Percentiles rank a stretch among this genome's conserved stretches.
phyloP scores from a whole-genome alignment of 108 stramenopile species.

The Skeletonema menzelii region DNA sequence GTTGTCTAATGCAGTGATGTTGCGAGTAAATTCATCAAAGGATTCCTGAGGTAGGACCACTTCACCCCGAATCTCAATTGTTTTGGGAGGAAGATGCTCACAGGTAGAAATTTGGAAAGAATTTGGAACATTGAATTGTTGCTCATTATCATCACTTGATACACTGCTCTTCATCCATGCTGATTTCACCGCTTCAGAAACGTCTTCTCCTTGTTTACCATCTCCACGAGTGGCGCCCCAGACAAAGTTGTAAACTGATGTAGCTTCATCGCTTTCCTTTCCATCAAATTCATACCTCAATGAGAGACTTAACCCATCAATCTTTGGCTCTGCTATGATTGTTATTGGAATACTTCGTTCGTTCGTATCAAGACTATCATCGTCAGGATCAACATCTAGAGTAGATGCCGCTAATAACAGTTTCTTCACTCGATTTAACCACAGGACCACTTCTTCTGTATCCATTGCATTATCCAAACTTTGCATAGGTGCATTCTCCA shows the following conservation, averaged over 20 bases:
- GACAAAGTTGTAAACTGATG: conserved; percentile 40
- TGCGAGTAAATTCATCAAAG: conserved; percentile 45
- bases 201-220: conserved; percentile 81
- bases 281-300: conserved; percentile 63
- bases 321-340: conserved; percentile 90
- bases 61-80: conserved; percentile 91
- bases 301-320: conserved; percentile 91
- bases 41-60: conserved; percentile 70
- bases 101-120: conserved; percentile 10
- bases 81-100: conserved; percentile 8
- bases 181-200: conserved; percentile 55
- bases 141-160: background rate
- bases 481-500: conserved; percentile 64
- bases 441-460: conserved; percentile 52
- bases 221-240: conserved; percentile 94
- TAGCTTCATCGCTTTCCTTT: background rate
- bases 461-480: conserved; percentile 81
- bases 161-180: conserved; percentile 44
- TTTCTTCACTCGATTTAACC: conserved; percentile 68
- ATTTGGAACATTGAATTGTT: conserved; percentile 8
- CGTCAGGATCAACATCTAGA: background rate
- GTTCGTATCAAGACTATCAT: background rate
- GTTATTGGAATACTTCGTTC: conserved; percentile 21
- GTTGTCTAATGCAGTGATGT: conserved; percentile 1
- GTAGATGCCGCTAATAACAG: conserved; percentile 8